Evolutionary conservation across 2,329 filamentous ascomycete species (phyloP), one percentile per base, ranked within the genome.

Genomic region (Xylaria sp.): DNA sequence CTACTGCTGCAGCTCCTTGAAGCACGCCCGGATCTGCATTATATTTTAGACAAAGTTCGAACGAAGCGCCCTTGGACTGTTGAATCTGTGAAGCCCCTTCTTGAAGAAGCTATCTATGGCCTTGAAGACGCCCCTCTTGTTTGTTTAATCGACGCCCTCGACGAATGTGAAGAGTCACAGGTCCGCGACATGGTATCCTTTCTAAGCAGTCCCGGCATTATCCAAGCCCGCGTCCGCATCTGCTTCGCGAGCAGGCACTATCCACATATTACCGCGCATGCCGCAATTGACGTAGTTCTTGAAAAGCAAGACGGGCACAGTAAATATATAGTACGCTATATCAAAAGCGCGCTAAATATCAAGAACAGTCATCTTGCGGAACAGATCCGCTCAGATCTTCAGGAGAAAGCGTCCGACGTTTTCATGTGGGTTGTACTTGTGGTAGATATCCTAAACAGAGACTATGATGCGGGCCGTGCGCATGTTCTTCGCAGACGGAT

Each of bases 1-100:
- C 65, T 89, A 0, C 64, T 89, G 0, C 69, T 78, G 0, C 85
- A 89, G 51, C 75, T 89, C 0, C 74, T 89, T 0, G 43, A 78
- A 0, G 70, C 75, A 0, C 68, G 76, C 1, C 75, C 79, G 0
- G 75, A 81, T 0, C 74, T 86, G 0, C 79, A 80, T 54, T 18
- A 67, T 0, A 68, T 81, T 0, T 69, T 62, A 1, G 62, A 51
- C 10, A 52, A 71, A 7, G 2, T 62, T 28, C 39, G n/a, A 28
- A 20, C 51, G 10, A 49, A 51, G 8, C 49, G 49, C 20, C 0
- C 0, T 3, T 66, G 66, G 69, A 66, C 52, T 1, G 18, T 58
- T 12, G 63, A 60, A 48, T 55, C 58, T 1, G 60, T 71, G 8
- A 58, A 59, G 43, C 3, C 13, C 0, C 2, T 55, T 9, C 58